These are phyloP conservation scores for Epichloe typhina DNA, from an alignment of 2,329 filamentous ascomycete species.

Conservation along the genomic window DNA sequence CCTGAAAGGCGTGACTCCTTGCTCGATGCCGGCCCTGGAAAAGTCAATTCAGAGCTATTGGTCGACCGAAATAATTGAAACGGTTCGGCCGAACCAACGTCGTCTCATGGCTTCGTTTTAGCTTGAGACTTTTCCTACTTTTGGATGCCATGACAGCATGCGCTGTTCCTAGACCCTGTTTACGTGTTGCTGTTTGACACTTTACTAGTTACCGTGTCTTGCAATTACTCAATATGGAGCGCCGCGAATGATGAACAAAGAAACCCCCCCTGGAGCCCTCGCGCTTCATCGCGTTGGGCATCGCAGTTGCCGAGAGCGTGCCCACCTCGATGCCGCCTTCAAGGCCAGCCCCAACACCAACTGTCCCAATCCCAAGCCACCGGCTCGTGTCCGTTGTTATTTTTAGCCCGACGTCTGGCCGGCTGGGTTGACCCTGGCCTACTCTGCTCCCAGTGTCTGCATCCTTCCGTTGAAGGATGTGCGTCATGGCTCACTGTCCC, in stretches of 20 bases:
- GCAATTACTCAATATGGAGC: constrained; percentile 4
- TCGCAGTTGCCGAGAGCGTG: neutral
- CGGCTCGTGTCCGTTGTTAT: constrained; percentile 13
- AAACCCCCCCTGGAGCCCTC: too few species aligned
- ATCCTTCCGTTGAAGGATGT: constrained; percentile 12
- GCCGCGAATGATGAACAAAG: neutral
- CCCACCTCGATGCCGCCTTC: neutral
- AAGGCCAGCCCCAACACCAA: neutral
- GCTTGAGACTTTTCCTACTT: too few species aligned
- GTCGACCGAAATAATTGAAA: too few species aligned
- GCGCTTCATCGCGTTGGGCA: neutral
- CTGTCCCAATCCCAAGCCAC: neutral
- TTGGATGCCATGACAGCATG: too few species aligned
- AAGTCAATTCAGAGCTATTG: too few species aligned
- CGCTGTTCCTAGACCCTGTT: too few species aligned
- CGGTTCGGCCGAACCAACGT: too few species aligned
- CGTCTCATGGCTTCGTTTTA: too few species aligned
- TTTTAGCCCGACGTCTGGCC: constrained; percentile 12
- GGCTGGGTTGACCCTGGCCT: constrained; percentile 6
- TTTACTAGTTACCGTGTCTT: neutral
- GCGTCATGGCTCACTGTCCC: constrained; percentile 11
- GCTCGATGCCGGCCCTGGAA: too few species aligned
- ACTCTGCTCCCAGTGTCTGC: neutral
- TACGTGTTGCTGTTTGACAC: too few species aligned
- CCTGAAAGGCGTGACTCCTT: too few species aligned